Percentiles rank a stretch among this genome's conserved stretches.
Conservation (phyloP, 306 rosid genomes). For the Hippophae rhamnoides region DNA sequence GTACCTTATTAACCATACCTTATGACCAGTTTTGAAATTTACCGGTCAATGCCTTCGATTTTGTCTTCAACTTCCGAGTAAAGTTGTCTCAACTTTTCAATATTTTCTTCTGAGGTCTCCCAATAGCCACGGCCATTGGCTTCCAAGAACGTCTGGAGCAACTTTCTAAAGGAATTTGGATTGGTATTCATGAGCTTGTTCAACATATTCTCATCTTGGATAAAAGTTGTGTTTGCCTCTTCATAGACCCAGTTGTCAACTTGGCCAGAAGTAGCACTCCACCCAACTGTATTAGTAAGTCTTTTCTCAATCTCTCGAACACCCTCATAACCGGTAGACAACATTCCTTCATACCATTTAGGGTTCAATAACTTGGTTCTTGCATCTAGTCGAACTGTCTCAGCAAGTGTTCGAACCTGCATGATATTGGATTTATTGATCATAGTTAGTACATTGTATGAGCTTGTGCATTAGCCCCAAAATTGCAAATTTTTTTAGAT, state of each 20-base stretch:
- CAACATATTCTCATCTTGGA: conserved; percentile 85
- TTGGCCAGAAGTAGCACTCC: conserved; percentile 99
- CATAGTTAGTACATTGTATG: neutral
- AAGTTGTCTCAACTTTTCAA: conserved; percentile 74
- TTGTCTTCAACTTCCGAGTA: conserved; percentile 93
- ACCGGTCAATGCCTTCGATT: conserved; percentile 87
- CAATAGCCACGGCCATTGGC: conserved; percentile 98
- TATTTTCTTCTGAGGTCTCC: conserved; percentile 79
- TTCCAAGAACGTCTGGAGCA: conserved; percentile 90
- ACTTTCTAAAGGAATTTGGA: conserved; percentile 90
- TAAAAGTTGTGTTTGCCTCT: conserved; percentile 95
- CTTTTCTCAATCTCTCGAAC: conserved; percentile 96
- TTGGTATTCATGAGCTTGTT: conserved; percentile 76
- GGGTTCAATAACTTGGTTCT: conserved; percentile 91
- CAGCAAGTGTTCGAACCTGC: conserved; percentile 91
- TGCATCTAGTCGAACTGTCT: conserved; percentile 96
- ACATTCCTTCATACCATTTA: conserved; percentile 98
- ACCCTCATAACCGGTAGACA: conserved; percentile 88
- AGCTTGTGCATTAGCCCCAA: neutral
- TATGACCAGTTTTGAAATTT: conserved; percentile 21
- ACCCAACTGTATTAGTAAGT: conserved; percentile 90
- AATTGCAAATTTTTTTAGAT: too few relatives aligned
- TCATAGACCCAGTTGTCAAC: conserved; percentile 99
- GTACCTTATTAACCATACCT: conserved; percentile 14
- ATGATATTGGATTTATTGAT: conserved; percentile 24